Evolutionary conservation across 2,329 filamentous ascomycete species (phyloP), one percentile per base, ranked within the genome.

Genomic region (Sordariomycetes sp.): DNA sequence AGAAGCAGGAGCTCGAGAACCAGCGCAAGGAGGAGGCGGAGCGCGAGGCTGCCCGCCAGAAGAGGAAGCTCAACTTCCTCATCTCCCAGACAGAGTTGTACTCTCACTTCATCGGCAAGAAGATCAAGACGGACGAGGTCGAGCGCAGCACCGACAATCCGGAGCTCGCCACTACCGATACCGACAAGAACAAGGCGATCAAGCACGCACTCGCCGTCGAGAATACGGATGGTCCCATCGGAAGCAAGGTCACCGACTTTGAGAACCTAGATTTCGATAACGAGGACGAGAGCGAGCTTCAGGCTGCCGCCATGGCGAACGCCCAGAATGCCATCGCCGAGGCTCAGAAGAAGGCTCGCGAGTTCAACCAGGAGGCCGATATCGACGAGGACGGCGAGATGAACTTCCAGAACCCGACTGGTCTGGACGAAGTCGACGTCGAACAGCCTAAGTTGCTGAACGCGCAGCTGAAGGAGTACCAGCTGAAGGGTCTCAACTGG

Each of bases 351-450:
- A 91, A 94, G 69, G 94, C 94, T 1, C 85, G 90, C 55, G 89
- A 89, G 10, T 99, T 99, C 78, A 95, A 97, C 73, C 85, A 90
- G 60, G 76, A 82, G 56, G 81, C 84, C 66, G 82, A 82, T 59
- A 84, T 87, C 70, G 87, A 94, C 62, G 90, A 96, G 59, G 91
- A 96, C 65, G 92, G 91, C 64, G 94, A 99, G 73, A 89, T 99
- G 87, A 99, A 99, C 74, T 99, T 99, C 77, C 94, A 99, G 74
- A 97, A 99, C 68, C 94, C 94, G 0, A 94, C 91, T 3, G 94
- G 92, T 66, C 79, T 99, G 64, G 92, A 92, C 64, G 91, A 94
- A 64, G 90, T 96, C 63, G 89, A 96, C 66, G 90, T 99, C 58
- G 86, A 91, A 61, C 94, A 99, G 69, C 94, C 94, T 10, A 95